Evolutionary conservation across 495 filamentous ascomycete genomes (phyloP), one percentile per base, ranked within the genome.

Genomic region (Tetracladium marchalianum): DNA sequence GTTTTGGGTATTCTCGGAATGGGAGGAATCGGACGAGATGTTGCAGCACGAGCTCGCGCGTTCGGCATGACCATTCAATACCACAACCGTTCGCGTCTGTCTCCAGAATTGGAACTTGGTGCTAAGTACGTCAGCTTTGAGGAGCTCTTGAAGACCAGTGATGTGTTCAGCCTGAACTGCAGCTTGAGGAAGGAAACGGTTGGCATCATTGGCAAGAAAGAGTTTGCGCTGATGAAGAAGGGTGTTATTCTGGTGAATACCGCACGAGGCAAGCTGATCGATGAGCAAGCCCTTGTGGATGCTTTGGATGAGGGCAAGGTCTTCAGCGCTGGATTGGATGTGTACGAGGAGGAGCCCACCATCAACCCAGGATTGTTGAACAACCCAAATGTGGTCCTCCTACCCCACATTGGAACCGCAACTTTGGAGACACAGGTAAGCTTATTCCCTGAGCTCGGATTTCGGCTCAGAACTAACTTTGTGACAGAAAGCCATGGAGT

Each of bases 171-270:
- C 59, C 59, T 90, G 68, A 87, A 88, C 59, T 59, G 40, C 31
- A 49, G 41, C 35, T 64, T 83, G 50, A 80, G 77, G 44, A 44
- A 36, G 11, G 57, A 49, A 41, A 89, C 86, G 6, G 63, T 65
- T 24, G 75, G 87, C 51, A 83, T 81, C 44, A 78, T 90, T 45
- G 77, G 75, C 35, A 68, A 64, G n/a, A 70, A 72, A 35, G 73
- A 86, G 51, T 72, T 90, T 51, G 61, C 55, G 41, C 71, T 82
- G 60, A 81, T 90, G 72, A 88, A 87, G 58, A 71, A 77, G 50
- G 85, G 85, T 11, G 78, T 83, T 7, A 80, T 87, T 55, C 69
- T 90, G 41, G 76, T 92, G 7, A 92, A 92, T 59, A 89, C 87
- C 1, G 85, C 86, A 4, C 74, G 86, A 13, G 86, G 86, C 13